Percentiles rank a stretch among this genome's conserved stretches.
These are phyloP conservation scores for Pilatotrama ljubarskyi DNA, from an alignment of 768 basidiomycete species.

Conservation along the genomic window DNA sequence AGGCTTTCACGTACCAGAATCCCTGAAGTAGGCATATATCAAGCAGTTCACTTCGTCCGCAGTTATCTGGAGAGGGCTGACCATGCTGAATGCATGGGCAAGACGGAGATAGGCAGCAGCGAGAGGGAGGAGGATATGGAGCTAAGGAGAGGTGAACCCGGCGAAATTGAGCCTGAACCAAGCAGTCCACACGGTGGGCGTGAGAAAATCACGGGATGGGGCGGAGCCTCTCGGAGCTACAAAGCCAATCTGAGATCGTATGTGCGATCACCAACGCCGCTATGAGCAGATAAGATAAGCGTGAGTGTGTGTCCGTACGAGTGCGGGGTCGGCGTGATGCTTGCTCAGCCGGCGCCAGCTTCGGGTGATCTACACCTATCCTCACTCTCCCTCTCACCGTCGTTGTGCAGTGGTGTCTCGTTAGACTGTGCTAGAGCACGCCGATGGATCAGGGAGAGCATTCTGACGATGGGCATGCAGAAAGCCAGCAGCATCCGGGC, in stretches of 20 bases:
- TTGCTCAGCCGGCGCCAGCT: slow-evolving; percentile 26
- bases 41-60: slow-evolving; percentile 86
- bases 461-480: background rate
- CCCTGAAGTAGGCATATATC: slow-evolving; percentile 80
- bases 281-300: slow-evolving; percentile 19
- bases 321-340: slow-evolving; percentile 10
- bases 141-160: background rate
- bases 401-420: slow-evolving; percentile 14
- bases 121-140: background rate
- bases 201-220: background rate
- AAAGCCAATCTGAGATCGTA: background rate
- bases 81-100: slow-evolving; percentile 15
- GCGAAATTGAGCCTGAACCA: background rate
- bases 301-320: background rate
- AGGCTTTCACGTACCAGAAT: slow-evolving; percentile 56
- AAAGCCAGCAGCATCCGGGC: background rate
- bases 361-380: background rate
- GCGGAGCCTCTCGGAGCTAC: slow-evolving; percentile 2
- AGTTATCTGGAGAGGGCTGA: slow-evolving; percentile 57
- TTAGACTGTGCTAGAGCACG: slow-evolving; percentile 22
- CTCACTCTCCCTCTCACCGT: background rate
- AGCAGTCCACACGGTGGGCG: background rate
- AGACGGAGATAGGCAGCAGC: background rate
- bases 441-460: slow-evolving; percentile 31
- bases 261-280: background rate